phyloP scores from a whole-genome alignment of 345 rosid genomes.

The Lenwebbia sp. region DNA sequence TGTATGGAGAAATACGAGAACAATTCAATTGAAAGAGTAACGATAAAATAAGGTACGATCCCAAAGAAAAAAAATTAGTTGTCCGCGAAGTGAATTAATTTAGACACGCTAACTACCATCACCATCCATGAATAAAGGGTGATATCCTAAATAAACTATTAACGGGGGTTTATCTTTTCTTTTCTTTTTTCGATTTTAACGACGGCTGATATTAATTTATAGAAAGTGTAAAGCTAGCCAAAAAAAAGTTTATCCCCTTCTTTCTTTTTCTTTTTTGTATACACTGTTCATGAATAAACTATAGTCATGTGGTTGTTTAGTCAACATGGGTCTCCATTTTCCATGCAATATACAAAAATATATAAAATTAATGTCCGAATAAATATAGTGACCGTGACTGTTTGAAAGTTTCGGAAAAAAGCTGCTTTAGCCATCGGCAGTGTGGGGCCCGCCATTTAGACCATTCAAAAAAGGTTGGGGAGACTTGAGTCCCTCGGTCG shows the following conservation, averaged over 20 bases:
- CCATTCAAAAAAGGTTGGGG: not conserved
- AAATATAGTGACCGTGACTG: not conserved
- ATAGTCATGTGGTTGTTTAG: not conserved
- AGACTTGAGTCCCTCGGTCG: not conserved
- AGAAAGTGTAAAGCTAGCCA: not conserved
- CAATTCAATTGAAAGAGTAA: not conserved
- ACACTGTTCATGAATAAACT: not conserved
- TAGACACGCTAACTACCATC: no score
- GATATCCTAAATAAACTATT: not conserved
- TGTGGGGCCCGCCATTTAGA: not conserved
- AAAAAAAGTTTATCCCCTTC: not conserved
- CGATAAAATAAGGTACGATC: not conserved
- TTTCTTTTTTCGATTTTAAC: not conserved
- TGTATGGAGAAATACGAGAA: accelerated
- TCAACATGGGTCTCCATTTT: not conserved
- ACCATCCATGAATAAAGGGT: not conserved
- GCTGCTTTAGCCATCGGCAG: not conserved
- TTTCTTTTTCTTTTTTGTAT: not conserved
- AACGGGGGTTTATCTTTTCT: not conserved
- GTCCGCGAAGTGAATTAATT: not conserved
- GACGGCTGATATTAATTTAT: accelerated
- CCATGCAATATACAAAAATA: not conserved
- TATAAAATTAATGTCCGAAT: not conserved
- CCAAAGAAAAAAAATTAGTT: not conserved
- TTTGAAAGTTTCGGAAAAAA: not conserved